Conservation (phyloP, 2,329 filamentous ascomycete species). For the Nigrograna mackinnonii region DNA sequence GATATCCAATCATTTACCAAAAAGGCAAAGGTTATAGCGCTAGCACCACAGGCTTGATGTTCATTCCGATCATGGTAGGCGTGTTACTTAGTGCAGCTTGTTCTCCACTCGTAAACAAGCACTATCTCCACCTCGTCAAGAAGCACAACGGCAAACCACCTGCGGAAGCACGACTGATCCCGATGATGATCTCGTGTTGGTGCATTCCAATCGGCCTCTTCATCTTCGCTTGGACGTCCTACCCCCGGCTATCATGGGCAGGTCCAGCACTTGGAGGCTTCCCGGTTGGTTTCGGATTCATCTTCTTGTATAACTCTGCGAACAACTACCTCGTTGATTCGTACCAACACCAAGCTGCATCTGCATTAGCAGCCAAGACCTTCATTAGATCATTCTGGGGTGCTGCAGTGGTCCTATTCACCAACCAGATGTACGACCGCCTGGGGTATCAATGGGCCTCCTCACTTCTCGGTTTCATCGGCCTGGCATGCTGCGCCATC, state of each 20-base stretch:
- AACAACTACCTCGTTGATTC: slow-evolving; percentile 62
- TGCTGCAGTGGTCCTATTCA: slow-evolving; percentile 76
- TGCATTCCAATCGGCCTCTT: slow-evolving; percentile 69
- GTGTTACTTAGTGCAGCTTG: slow-evolving; percentile 69
- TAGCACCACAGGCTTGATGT: slow-evolving; percentile 79
- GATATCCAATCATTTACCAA: slow-evolving; percentile 69
- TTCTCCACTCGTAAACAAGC: slow-evolving; percentile 75
- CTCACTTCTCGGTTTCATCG: slow-evolving; percentile 72
- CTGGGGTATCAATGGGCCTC: slow-evolving; percentile 78
- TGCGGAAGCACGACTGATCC: slow-evolving; percentile 76
- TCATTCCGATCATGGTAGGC: slow-evolving; percentile 79
- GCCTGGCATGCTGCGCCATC: slow-evolving; percentile 77
- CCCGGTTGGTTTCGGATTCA: slow-evolving; percentile 75
- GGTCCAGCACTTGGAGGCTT: slow-evolving; percentile 71
- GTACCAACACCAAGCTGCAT: slow-evolving; percentile 76
- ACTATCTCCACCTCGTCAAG: slow-evolving; percentile 69
- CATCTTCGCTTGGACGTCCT: slow-evolving; percentile 72
- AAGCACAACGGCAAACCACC: slow-evolving; percentile 74
- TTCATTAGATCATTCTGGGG: slow-evolving; percentile 82
- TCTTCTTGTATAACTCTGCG: slow-evolving; percentile 77
- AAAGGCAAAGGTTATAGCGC: slow-evolving; percentile 78
- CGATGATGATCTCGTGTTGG: slow-evolving; percentile 63
- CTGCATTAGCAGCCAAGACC: slow-evolving; percentile 80
- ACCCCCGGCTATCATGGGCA: slow-evolving; percentile 66
- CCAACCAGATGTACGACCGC: slow-evolving; percentile 70